Base-by-base conservation (phyloP, 768 basidiomycete genomes). In the Clavulina sp. region DNA sequence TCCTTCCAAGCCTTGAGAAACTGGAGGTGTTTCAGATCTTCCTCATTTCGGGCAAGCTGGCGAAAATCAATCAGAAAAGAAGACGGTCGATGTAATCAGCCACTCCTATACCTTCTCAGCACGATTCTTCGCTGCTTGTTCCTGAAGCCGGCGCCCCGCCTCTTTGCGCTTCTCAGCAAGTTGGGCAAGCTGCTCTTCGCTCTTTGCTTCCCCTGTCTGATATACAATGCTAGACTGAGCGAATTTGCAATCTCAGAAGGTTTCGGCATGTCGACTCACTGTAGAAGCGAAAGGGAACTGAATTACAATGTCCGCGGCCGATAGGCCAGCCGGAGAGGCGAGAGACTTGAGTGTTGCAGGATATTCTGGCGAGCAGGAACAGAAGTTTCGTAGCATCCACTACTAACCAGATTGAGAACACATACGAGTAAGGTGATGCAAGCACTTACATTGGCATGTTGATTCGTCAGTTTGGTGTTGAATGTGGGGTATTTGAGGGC, bases 401-500 rank as follows among this genome's bases (percentile, higher is more conserved):
- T 96, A 57, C 3, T 6, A 49, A 46, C 48, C 18, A 51, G 19
- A 51, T 9, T 7, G 46, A 18, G 21, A 23, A n/a, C 23, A 19
- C 13, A 32, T 41, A 13, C 24, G 1, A 1, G n/a, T 49, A 13
- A 32, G 4, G 21, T 26, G 24, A 30, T 50, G 30, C 40, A 18
- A n/a, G 55, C 3, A 66, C 72, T 54, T 63, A 92, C 89, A 13
- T 75, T 81, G 3, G 88, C 77, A 59, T 96, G 93, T 0, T 69
- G 61, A 16, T 74, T 61, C 0, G 84, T 84, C 7, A 96, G 76
- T 40, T 87, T 79, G 1, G 82, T 84, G 4, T 88, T 85, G 63
- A 97, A 97, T 43, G 73, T 81, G 26, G 93, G 84, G 62, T 97
- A 95, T 65, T 97, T 99, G 32, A 97, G 74, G 61, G 96, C 92